Evolutionary conservation across 495 filamentous ascomycete species (phyloP).

Genomic region (Penicillium odoratum): DNA sequence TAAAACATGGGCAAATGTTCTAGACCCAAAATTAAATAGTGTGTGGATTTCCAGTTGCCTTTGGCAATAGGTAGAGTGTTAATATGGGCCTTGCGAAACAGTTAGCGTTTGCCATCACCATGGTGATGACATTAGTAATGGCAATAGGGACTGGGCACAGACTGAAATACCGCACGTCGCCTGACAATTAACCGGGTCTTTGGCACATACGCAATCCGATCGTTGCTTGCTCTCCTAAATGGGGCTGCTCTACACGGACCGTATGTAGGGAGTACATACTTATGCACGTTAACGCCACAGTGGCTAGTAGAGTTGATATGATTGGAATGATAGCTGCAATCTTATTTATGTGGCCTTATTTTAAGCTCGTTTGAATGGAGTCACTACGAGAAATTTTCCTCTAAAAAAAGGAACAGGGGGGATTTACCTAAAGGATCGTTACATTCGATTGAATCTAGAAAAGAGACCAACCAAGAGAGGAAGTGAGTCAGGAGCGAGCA

Average conservation of each 20-base stretch:
- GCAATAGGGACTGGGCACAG: neutral
- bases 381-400: neutral
- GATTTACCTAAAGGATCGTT: neutral
- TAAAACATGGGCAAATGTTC: too few relatives aligned
- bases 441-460: neutral
- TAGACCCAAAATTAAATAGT: too few relatives aligned
- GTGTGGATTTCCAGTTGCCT: too few relatives aligned
- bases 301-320: neutral
- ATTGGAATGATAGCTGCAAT: neutral
- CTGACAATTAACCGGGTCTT: neutral
- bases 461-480: neutral
- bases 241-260: too few relatives aligned
- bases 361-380: neutral
- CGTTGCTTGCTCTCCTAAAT: too few relatives aligned
- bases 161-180: neutral
- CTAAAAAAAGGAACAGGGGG: too few relatives aligned
- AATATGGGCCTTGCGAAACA: too few relatives aligned
- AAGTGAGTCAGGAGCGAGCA: neutral
- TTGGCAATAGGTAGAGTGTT: too few relatives aligned
- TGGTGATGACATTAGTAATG: neutral
- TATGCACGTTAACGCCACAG: neutral
- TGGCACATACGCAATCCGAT: neutral
- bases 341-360: neutral
- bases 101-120: neutral
- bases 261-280: neutral